phyloP scores from a whole-genome alignment of 2,329 filamentous ascomycete genomes.

The Paecilomyces niveus region DNA sequence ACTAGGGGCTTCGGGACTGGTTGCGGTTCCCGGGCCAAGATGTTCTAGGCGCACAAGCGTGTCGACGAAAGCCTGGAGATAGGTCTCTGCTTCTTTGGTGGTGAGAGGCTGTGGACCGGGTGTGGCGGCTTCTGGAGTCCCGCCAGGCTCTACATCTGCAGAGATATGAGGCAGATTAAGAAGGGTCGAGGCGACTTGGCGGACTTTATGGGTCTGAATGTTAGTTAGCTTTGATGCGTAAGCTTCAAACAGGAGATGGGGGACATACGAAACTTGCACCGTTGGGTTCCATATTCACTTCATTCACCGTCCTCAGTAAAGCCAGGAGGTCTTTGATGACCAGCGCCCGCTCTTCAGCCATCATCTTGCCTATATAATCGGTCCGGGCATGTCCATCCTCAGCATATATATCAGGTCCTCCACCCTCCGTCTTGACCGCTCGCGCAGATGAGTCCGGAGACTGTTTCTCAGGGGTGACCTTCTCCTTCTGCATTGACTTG shows the following conservation, averaged over 20 bases:
- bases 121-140: slow-evolving; percentile 2
- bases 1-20: slow-evolving; percentile 27
- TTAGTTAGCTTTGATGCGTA: background rate
- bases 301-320: slow-evolving; percentile 69
- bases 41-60: slow-evolving; percentile 69
- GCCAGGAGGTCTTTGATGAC: slow-evolving; percentile 73
- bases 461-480: slow-evolving; percentile 4
- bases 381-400: slow-evolving; percentile 28
- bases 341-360: slow-evolving; percentile 69
- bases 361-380: slow-evolving; percentile 53
- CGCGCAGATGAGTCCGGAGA: slow-evolving; percentile 4
- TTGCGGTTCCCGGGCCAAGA: slow-evolving; percentile 33
- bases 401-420: slow-evolving; percentile 19
- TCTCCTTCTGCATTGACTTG: slow-evolving; percentile 16
- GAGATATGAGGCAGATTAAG: slow-evolving; percentile 53
- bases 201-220: slow-evolving; percentile 69
- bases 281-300: slow-evolving; percentile 75
- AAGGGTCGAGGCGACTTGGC: slow-evolving; percentile 73
- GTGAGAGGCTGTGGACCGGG: slow-evolving; percentile 22
- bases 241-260: background rate
- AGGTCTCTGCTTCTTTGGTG: slow-evolving; percentile 57
- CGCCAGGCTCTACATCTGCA: slow-evolving; percentile 45
- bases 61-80: slow-evolving; percentile 64
- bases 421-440: slow-evolving; percentile 13
- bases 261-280: slow-evolving; percentile 55